Evolutionary conservation across 495 filamentous ascomycete genomes (phyloP).

Genomic region (Bryoglossum gracile): DNA sequence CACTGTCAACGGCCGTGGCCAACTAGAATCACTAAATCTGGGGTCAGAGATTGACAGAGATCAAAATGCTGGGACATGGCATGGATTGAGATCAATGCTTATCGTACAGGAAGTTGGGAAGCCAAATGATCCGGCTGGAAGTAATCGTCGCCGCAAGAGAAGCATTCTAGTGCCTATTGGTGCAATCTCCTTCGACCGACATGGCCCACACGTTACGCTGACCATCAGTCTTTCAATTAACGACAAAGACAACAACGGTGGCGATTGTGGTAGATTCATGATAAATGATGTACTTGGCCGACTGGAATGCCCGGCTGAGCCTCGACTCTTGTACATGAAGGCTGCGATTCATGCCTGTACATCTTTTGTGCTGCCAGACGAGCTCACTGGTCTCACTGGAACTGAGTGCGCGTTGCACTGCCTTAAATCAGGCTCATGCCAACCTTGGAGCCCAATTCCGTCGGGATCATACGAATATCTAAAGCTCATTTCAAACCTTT

Average conservation of each 20-base stretch:
- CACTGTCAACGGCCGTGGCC: slow-evolving; percentile 27
- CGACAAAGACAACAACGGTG: neutral
- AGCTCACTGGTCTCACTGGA: slow-evolving; percentile 49
- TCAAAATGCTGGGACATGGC: slow-evolving; percentile 44
- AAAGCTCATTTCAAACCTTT: slow-evolving; percentile 34
- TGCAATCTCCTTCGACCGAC: neutral
- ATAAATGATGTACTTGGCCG: slow-evolving; percentile 43
- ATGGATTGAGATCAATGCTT: slow-evolving; percentile 41
- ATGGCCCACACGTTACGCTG: slow-evolving; percentile 4
- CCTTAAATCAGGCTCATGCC: slow-evolving; percentile 42
- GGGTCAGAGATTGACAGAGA: slow-evolving; percentile 41
- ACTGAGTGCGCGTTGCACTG: slow-evolving; percentile 50
- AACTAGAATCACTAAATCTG: slow-evolving; percentile 38
- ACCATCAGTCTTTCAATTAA: too few relatives aligned
- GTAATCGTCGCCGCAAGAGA: neutral
- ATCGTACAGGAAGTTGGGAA: slow-evolving; percentile 32
- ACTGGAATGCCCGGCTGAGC: slow-evolving; percentile 39
- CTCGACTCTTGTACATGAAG: slow-evolving; percentile 41
- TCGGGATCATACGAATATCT: slow-evolving; percentile 24
- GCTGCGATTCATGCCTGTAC: slow-evolving; percentile 53
- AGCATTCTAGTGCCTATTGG: slow-evolving; percentile 18
- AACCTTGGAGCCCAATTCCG: slow-evolving; percentile 33
- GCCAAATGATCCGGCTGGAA: neutral
- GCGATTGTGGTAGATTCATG: slow-evolving; percentile 28
- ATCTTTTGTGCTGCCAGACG: slow-evolving; percentile 49